Evolutionary conservation across 2,329 filamentous ascomycete genomes (phyloP), one percentile per base, ranked within the genome.

Genomic region (Akanthomyces uredinophilus): DNA sequence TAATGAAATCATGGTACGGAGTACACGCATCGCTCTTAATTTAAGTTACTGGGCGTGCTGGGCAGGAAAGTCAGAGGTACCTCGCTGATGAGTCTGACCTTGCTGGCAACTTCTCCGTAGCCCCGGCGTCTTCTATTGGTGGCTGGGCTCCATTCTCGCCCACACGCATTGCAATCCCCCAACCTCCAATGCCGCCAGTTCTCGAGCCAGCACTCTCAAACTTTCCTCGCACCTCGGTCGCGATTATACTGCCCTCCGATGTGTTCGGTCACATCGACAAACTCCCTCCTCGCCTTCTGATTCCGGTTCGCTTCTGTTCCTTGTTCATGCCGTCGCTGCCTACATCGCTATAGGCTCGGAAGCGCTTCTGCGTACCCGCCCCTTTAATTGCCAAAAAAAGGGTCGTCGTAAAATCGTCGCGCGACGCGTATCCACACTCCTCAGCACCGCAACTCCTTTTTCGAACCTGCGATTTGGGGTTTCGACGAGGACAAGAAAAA

Each of bases 231-330:
- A 62, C 61, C 47, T 59, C 55, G 54, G 41, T 59, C 61, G 61
- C 61, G 50, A 54, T 39, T 54, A 27, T 54, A 49, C 55, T 53
- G 41, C 46, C 57, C 56, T 58, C 66, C 72, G 67, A 75, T 75
- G 73, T 70, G 68, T 71, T 66, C 66, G 68, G 69, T 68, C 68
- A 67, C 66, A 69, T 69, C 68, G 63, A 67, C 64, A 49, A 65
- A 66, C 61, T 57, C 66, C 64, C 56, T 65, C 62, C 52, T 65
- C 62, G 57, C 66, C 63, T 63, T 59, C 58, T 46, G 18, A 46
- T n/a, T 47, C 24, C 39, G 39, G 8, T 22, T 62, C 55, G 65
- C 64, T 66, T 64, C 68, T 63, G 65, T 70, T 64, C 62, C 68
- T 70, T 68, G 65, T 65, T 67, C 64, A 70, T 72, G 70, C 69